phyloP scores from a whole-genome alignment of 495 filamentous ascomycete species.

The Parathielavia hyrcaniae region DNA sequence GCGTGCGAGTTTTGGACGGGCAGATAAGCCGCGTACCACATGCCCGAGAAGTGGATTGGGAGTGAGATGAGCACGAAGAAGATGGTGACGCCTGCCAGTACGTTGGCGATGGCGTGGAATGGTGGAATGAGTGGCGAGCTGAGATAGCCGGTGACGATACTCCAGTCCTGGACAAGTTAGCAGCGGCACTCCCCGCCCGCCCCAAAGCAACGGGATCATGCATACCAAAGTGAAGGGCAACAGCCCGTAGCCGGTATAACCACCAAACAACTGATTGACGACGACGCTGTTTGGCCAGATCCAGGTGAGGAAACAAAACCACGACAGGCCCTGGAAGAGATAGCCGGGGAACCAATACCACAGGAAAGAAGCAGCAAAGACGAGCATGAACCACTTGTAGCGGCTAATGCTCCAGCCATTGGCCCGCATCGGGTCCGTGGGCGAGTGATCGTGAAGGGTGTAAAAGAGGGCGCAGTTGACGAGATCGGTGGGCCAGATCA shows the following conservation, averaged over 20 bases:
- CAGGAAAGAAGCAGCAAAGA: conserved; percentile 45
- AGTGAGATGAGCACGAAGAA: conserved; percentile 49
- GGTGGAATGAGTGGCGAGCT: conserved; percentile 62
- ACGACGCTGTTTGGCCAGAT: conserved; percentile 56
- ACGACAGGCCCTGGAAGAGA: conserved; percentile 51
- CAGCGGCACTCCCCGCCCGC: neutral
- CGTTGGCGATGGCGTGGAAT: conserved; percentile 59
- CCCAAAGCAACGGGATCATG: neutral
- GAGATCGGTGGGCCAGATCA: conserved; percentile 67
- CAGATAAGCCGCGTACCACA: conserved; percentile 57
- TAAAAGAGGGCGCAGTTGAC: conserved; percentile 62
- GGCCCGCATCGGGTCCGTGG: conserved; percentile 50
- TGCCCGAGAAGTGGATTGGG: conserved; percentile 57
- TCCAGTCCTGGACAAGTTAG: conserved; percentile 51
- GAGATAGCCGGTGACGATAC: conserved; percentile 56
- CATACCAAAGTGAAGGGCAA: conserved; percentile 48
- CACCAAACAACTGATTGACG: conserved; percentile 65
- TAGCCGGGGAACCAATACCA: conserved; percentile 59
- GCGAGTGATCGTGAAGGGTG: conserved; percentile 59
- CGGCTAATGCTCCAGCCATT: conserved; percentile 61
- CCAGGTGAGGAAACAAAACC: conserved; percentile 59
- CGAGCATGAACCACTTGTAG: conserved; percentile 59
- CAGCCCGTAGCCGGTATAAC: conserved; percentile 54
- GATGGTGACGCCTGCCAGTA: conserved; percentile 48
- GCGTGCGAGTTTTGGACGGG: conserved; percentile 50